Evolutionary conservation across 2,329 filamentous ascomycete genomes (phyloP).

Genomic region (Aureobasidium namibiae): DNA sequence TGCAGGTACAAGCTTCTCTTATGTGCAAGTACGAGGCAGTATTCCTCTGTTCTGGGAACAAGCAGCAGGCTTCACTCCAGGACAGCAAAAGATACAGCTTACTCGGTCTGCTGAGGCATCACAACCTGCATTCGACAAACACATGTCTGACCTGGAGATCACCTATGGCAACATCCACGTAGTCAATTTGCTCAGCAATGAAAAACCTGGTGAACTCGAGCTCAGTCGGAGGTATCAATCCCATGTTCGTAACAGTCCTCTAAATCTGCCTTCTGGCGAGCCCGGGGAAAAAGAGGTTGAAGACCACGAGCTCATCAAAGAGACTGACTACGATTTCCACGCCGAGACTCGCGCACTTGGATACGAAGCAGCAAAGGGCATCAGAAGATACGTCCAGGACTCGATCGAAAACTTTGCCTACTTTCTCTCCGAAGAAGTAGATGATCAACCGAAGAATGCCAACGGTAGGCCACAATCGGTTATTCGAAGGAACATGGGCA

Average conservation of each 20-base stretch:
- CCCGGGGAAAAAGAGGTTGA: conserved; percentile 25
- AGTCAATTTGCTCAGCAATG: conserved; percentile 85
- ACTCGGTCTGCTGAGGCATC: conserved; percentile 84
- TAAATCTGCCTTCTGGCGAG: conserved; percentile 46
- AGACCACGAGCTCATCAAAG: conserved; percentile 67
- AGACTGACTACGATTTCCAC: conserved; percentile 93
- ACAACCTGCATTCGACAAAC: conserved; percentile 89
- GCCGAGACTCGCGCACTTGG: conserved; percentile 85
- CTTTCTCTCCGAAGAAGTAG: conserved; percentile 68
- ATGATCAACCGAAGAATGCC: conserved; percentile 38
- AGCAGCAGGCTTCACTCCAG: conserved; percentile 74
- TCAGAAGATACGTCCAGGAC: conserved; percentile 66
- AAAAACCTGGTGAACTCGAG: conserved; percentile 79
- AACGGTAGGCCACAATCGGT: conserved; percentile 34
- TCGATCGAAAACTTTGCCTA: conserved; percentile 89
- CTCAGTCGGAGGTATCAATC: conserved; percentile 71
- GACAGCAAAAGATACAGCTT: conserved; percentile 88
- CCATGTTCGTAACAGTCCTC: conserved; percentile 64
- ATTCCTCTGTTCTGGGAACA: conserved; percentile 98
- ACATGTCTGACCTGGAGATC: conserved; percentile 79
- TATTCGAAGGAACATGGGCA: conserved; percentile 47
- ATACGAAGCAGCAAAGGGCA: conserved; percentile 83
- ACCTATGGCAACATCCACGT: conserved; percentile 87
- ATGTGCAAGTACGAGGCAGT: conserved; percentile 84
- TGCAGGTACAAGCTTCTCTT: conserved; percentile 73